These are phyloP conservation scores for Brettanomyces naardenensis DNA, from an alignment of 805 yeast genomes.

Conservation along the genomic window DNA sequence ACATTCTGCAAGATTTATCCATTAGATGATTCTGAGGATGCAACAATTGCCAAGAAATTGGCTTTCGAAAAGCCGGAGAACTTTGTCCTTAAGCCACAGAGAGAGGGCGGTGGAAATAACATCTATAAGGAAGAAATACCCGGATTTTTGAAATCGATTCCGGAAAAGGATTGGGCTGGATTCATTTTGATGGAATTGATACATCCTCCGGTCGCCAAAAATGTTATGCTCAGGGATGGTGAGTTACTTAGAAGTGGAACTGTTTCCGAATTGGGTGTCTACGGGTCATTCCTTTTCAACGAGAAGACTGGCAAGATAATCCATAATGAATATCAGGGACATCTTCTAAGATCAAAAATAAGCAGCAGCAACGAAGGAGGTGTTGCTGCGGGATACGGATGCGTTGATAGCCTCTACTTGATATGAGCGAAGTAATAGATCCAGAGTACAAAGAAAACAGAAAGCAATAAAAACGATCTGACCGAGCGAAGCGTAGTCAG, in stretches of 20 bases:
- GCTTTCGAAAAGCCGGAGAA: constrained; percentile 62
- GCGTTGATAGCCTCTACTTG: constrained; percentile 78
- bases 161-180: constrained; percentile 75
- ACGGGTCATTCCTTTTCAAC: constrained; percentile 77
- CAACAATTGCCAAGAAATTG: constrained; percentile 51
- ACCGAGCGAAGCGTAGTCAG: background rate
- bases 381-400: constrained; percentile 98
- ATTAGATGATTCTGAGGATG: constrained; percentile 61
- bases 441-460: constrained; percentile 2
- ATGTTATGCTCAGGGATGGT: constrained; percentile 64
- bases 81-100: constrained; percentile 90
- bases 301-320: constrained; percentile 47
- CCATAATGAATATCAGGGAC: constrained; percentile 68
- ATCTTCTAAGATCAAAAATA: constrained; percentile 82
- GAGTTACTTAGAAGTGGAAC: constrained; percentile 62
- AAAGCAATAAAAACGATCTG: background rate
- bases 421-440: constrained; percentile 20
- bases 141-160: constrained; percentile 47
- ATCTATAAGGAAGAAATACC: constrained; percentile 86
- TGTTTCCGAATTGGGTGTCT: constrained; percentile 85
- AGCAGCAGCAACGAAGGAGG: constrained; percentile 94
- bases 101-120: constrained; percentile 99
- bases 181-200: constrained; percentile 93
- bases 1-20: constrained; percentile 90
- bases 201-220: constrained; percentile 60